These are phyloP conservation scores for Aspergillus diversus DNA, from an alignment of 495 filamentous ascomycete species.

Conservation along the genomic window DNA sequence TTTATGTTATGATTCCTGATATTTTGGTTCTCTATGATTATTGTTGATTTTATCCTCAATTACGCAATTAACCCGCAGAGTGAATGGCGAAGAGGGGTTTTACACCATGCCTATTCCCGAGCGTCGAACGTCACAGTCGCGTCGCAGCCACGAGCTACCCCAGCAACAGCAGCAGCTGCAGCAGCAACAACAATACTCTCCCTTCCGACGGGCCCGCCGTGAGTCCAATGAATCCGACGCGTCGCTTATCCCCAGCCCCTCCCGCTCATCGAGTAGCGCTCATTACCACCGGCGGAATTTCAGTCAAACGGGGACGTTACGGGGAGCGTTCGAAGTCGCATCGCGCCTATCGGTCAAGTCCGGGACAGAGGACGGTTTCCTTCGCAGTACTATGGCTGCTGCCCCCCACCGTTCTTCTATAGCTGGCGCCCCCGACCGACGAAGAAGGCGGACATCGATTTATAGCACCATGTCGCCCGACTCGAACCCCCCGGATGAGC, in stretches of 20 bases:
- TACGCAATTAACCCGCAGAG: background rate
- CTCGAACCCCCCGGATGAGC: slow-evolving; percentile 49
- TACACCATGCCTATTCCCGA: slow-evolving; percentile 33
- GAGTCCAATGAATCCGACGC: slow-evolving; percentile 35
- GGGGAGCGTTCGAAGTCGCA: slow-evolving; percentile 39
- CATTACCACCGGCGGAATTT: slow-evolving; percentile 34
- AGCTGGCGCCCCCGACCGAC: slow-evolving; percentile 19
- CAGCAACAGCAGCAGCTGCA: slow-evolving; percentile 24
- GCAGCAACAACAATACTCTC: slow-evolving; percentile 30
- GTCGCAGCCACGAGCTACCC: slow-evolving; percentile 35
- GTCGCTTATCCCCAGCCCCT: slow-evolving; percentile 35
- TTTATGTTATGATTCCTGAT: too few relatives aligned
- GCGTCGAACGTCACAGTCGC: slow-evolving; percentile 28
- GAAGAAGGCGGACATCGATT: slow-evolving; percentile 18
- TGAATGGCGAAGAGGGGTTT: slow-evolving; percentile 11
- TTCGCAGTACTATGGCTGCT: slow-evolving; percentile 16
- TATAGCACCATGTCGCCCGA: slow-evolving; percentile 23
- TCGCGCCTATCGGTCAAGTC: slow-evolving; percentile 28
- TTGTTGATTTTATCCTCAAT: background rate
- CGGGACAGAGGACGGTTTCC: slow-evolving; percentile 25
- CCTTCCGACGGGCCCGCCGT: slow-evolving; percentile 41
- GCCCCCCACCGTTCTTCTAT: slow-evolving; percentile 3
- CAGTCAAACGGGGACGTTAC: slow-evolving; percentile 41
- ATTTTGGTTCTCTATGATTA: background rate
- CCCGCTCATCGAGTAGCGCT: slow-evolving; percentile 30